A percentile compares a stretch with the other conserved stretches of the same genome.
Evolutionary conservation across 148 eudicot genomes (phyloP).

Genomic region (Vaccinium darrowii): DNA sequence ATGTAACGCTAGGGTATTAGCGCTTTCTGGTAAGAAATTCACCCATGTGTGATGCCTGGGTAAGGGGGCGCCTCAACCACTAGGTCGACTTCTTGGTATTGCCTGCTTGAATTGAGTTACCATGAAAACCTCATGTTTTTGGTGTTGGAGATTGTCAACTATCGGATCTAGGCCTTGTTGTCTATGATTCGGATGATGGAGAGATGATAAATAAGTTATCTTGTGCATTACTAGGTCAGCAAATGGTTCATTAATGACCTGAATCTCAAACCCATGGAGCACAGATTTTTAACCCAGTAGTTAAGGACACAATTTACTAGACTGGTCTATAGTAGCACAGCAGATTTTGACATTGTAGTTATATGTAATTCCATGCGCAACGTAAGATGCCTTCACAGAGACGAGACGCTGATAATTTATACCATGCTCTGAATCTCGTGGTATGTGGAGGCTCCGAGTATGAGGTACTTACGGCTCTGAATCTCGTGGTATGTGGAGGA

Average conservation of each 20-base stretch:
- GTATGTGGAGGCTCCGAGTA: not conserved
- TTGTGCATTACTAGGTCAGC: not conserved
- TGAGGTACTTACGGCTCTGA: not conserved
- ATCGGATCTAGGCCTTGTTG: not conserved
- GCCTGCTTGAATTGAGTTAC: not conserved
- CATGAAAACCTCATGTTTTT: constrained; percentile 9
- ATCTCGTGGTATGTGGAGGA: not conserved
- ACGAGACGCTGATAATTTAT: not conserved
- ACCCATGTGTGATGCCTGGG: not conserved
- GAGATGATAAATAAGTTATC: not conserved
- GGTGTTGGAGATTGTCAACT: not conserved
- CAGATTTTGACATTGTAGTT: not conserved
- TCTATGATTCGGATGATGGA: not conserved
- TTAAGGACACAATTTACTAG: not conserved
- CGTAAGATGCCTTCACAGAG: not conserved
- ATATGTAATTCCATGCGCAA: not conserved
- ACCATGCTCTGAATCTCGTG: not conserved
- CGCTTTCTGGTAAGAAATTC: not conserved
- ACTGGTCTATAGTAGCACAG: not conserved
- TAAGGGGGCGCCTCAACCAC: not conserved
- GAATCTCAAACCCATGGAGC: constrained; percentile 1
- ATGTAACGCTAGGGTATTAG: not conserved
- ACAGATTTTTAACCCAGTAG: not conserved
- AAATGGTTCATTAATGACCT: not conserved
- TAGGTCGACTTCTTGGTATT: not conserved